These are phyloP conservation scores for Ascobolus immersus DNA, from an alignment of 495 filamentous ascomycete genomes.

Conservation along the genomic window DNA sequence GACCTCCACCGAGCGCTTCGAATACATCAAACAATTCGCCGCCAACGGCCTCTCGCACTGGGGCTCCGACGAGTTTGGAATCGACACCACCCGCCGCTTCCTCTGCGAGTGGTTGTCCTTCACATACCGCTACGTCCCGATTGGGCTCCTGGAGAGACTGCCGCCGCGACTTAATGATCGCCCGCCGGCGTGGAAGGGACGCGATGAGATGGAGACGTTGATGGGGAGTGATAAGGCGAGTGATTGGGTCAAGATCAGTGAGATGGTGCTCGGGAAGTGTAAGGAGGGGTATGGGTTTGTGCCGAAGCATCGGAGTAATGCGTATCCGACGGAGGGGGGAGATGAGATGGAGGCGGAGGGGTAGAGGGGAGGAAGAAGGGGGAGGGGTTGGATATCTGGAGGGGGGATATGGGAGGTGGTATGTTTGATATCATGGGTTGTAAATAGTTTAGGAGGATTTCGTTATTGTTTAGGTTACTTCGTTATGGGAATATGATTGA, in stretches of 20 bases:
- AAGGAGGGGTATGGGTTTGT: constrained; percentile 78
- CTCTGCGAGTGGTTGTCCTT: constrained; percentile 90
- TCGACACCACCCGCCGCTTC: constrained; percentile 73
- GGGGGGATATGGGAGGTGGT: too few relatives aligned
- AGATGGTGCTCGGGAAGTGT: constrained; percentile 90
- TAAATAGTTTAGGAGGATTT: too few relatives aligned
- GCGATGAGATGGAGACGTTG: constrained; percentile 77
- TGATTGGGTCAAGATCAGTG: constrained; percentile 97
- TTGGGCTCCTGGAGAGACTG: constrained; percentile 66
- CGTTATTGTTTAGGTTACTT: too few relatives aligned
- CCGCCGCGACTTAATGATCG: constrained; percentile 71
- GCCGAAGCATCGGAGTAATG: constrained; percentile 94
- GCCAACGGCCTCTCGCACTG: constrained; percentile 77
- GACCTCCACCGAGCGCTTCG: constrained; percentile 57
- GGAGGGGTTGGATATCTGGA: too few relatives aligned
- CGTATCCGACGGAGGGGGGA: constrained; percentile 20
- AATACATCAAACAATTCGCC: constrained; percentile 66
- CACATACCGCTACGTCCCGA: constrained; percentile 62
- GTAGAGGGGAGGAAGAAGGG: constrained; percentile 16
- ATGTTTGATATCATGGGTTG: too few relatives aligned
- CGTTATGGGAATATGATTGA: too few relatives aligned
- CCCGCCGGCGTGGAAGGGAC: constrained; percentile 54
- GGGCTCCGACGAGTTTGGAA: constrained; percentile 80
- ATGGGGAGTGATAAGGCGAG: constrained; percentile 69
- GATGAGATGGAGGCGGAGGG: constrained; percentile 39